Evolutionary conservation across 345 rosid species (phyloP).

Genomic region (Capsella bursapastoris): DNA sequence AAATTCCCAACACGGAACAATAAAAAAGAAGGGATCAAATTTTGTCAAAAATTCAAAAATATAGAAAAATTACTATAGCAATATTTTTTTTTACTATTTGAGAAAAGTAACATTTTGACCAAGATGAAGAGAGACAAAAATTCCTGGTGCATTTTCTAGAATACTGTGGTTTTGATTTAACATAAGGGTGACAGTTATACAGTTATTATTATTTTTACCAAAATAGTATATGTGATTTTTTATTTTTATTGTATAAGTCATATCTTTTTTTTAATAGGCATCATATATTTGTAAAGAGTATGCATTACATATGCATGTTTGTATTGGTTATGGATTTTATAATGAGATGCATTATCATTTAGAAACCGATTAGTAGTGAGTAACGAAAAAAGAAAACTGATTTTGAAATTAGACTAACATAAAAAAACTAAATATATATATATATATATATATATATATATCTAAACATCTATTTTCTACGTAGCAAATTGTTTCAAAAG

Average conservation of each 20-base stretch:
- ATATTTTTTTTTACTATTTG: conserved; percentile 17
- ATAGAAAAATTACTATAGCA: conserved; percentile 6
- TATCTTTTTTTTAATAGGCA: not conserved
- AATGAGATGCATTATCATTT: too few relatives aligned
- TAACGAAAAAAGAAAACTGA: too few relatives aligned
- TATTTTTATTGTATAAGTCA: not conserved
- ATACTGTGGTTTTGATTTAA: conserved; percentile 16
- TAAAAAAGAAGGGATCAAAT: not conserved
- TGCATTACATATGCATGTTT: not conserved
- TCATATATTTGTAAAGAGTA: not conserved
- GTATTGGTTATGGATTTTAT: not conserved
- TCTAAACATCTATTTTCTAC: too few relatives aligned
- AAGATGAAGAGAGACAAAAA: not conserved
- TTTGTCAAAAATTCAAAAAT: conserved; percentile 26
- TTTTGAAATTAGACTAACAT: too few relatives aligned
- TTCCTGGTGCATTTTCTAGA: conserved; percentile 1
- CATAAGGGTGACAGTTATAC: conserved; percentile 9
- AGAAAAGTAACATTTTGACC: conserved; percentile 31
- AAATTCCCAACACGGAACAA: not conserved
- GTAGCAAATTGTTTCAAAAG: too few relatives aligned
- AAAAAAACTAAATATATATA: too few relatives aligned
- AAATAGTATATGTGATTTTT: not conserved
- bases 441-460: too few relatives aligned
- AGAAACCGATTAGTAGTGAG: too few relatives aligned
- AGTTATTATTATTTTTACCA: not conserved